Conservation (phyloP, 2,329 filamentous ascomycete genomes). For the Fusarium napiforme region DNA sequence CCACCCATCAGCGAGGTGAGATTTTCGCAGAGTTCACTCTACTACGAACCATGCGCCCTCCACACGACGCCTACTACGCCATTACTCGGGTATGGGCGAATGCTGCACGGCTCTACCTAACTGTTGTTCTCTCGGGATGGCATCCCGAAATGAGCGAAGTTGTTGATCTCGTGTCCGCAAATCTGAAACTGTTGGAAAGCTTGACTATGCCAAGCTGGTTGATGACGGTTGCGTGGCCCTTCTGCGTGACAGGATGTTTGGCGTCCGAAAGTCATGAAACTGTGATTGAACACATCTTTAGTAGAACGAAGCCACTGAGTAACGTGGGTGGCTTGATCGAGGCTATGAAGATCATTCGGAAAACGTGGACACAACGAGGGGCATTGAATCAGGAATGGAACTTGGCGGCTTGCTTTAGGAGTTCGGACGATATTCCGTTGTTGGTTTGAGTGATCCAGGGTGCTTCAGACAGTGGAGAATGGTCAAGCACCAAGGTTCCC, state of each 20-base stretch:
- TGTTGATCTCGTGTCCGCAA: neutral
- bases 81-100: slow-evolving; percentile 9
- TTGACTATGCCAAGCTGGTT: neutral
- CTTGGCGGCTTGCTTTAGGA: slow-evolving; percentile 50
- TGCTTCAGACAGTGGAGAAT: neutral
- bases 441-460: neutral
- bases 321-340: slow-evolving; percentile 1
- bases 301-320: neutral
- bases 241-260: slow-evolving; percentile 16
- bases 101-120: neutral
- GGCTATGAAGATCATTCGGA: neutral
- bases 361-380: slow-evolving; percentile 2
- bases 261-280: neutral
- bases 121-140: slow-evolving; percentile 9
- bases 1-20: neutral
- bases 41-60: neutral
- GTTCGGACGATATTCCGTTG: neutral
- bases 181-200: neutral
- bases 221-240: slow-evolving; percentile 6
- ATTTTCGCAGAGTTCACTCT: neutral
- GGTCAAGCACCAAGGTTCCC: no score
- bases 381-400: slow-evolving; percentile 9
- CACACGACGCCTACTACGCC: neutral
- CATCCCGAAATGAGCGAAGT: neutral
- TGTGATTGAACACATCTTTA: neutral